Percentiles rank a stretch among this genome's conserved stretches.
These are phyloP conservation scores for Thelonectria rubi DNA, from an alignment of 2,329 filamentous ascomycete species.

Conservation along the genomic window DNA sequence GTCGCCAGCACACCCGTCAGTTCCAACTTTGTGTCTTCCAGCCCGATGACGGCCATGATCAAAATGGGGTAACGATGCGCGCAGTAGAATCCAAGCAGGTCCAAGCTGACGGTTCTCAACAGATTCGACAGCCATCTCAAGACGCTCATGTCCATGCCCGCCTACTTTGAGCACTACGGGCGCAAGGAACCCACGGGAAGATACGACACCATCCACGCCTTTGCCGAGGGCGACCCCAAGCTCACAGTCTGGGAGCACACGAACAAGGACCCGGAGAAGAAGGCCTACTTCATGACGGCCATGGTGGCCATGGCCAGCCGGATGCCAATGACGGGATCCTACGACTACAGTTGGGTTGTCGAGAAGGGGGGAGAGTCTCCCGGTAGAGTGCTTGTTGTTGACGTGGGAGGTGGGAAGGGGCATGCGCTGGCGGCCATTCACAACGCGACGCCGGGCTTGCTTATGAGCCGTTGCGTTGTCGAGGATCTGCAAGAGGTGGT, in stretches of 20 bases:
- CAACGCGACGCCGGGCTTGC: constrained; percentile 4
- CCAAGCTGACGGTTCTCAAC: neutral
- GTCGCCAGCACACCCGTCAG: neutral
- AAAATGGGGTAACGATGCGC: constrained; percentile 5
- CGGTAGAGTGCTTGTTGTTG: constrained; percentile 5
- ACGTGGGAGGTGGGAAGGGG: constrained; percentile 16
- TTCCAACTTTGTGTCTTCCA: constrained; percentile 1
- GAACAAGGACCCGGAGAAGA: constrained; percentile 3
- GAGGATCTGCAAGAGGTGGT: constrained; percentile 7
- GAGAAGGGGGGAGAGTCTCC: neutral
- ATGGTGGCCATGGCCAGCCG: constrained; percentile 11
- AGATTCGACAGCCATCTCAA: constrained; percentile 19
- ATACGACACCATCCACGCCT: constrained; percentile 14
- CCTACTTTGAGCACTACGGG: constrained; percentile 13
- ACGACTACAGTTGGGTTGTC: constrained; percentile 9
- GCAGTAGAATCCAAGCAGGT: no score
- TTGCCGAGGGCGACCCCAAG: constrained; percentile 6
- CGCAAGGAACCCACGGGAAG: constrained; percentile 16
- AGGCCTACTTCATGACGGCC: constrained; percentile 16
- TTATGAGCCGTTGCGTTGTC: constrained; percentile 12
- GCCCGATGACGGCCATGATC: constrained; percentile 6
- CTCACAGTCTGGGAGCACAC: constrained; percentile 21
- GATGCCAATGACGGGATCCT: neutral
- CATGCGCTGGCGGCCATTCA: constrained; percentile 10
- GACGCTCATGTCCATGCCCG: constrained; percentile 1